Conservation (phyloP, 257 asterid species). For the Scutellaria galericulata region DNA sequence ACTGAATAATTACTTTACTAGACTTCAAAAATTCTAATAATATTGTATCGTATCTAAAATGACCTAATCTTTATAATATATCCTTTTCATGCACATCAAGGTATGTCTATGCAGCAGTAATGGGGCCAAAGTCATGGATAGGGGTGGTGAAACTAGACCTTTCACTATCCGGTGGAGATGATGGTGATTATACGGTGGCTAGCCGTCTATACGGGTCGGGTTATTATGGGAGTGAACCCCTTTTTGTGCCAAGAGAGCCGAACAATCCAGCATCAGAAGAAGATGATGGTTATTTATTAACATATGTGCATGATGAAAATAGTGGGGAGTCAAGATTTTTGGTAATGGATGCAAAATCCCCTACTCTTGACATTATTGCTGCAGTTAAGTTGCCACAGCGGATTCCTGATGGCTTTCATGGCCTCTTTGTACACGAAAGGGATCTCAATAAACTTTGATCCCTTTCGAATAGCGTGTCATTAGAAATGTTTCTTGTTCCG, state of each 20-base stretch:
- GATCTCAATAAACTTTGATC: not conserved
- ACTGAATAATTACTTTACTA: too few species aligned
- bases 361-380: not conserved
- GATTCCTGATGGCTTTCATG: constrained; percentile 26
- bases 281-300: constrained; percentile 19
- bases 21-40: too few species aligned
- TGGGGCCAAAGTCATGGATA: not conserved
- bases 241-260: constrained; percentile 25
- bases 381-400: not conserved
- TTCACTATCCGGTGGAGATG: not conserved
- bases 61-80: not conserved
- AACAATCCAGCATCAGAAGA: constrained; percentile 8
- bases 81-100: not conserved
- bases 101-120: constrained; percentile 9
- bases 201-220: not conserved
- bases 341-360: constrained; percentile 20
- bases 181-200: constrained; percentile 7
- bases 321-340: not conserved
- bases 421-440: constrained; percentile 14
- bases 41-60: not conserved
- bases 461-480: too few species aligned
- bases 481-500: too few species aligned
- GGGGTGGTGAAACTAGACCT: constrained; percentile 27
- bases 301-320: not conserved
- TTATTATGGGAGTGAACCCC: not conserved